A percentile compares a stretch with the other conserved stretches of the same genome.
These are phyloP conservation scores for Chalaropsis ovoidea DNA, from an alignment of 2,329 filamentous ascomycete genomes.

Conservation along the genomic window DNA sequence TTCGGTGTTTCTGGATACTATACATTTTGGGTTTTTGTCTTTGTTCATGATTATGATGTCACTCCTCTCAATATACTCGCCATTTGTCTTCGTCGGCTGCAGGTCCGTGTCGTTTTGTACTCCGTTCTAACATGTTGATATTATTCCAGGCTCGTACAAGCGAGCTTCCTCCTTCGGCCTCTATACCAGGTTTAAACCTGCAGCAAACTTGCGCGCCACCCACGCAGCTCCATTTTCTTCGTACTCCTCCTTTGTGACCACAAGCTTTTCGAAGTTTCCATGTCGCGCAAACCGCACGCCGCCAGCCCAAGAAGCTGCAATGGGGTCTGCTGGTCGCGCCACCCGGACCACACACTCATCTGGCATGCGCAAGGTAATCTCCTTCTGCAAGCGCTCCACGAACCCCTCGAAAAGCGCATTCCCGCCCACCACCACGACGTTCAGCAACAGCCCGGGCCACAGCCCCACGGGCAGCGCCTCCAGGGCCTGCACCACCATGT, in stretches of 20 bases:
- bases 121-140: neutral
- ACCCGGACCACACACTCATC: conserved; percentile 71
- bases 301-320: conserved; percentile 76
- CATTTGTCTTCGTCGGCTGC: conserved; percentile 1
- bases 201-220: conserved; percentile 60
- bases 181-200: conserved; percentile 19
- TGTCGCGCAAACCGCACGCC: conserved; percentile 68
- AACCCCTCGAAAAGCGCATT: conserved; percentile 74
- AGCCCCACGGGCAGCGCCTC: conserved; percentile 66
- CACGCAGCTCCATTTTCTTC: conserved; percentile 71
- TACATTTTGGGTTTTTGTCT: conserved; percentile 15
- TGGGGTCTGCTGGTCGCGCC: conserved; percentile 57
- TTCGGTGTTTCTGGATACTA: conserved; percentile 10
- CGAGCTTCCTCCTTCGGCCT: neutral
- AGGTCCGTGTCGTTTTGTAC: neutral
- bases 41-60: conserved; percentile 9
- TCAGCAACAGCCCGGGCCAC: conserved; percentile 74
- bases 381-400: conserved; percentile 63
- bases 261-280: conserved; percentile 53
- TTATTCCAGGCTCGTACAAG: too few relatives aligned
- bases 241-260: conserved; percentile 83
- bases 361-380: conserved; percentile 60
- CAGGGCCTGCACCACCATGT: conserved; percentile 72
- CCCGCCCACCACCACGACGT: conserved; percentile 81
- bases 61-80: conserved; percentile 13